These are phyloP conservation scores for Cardamine resedifolia DNA, from an alignment of 345 rosid genomes.

Conservation along the genomic window DNA sequence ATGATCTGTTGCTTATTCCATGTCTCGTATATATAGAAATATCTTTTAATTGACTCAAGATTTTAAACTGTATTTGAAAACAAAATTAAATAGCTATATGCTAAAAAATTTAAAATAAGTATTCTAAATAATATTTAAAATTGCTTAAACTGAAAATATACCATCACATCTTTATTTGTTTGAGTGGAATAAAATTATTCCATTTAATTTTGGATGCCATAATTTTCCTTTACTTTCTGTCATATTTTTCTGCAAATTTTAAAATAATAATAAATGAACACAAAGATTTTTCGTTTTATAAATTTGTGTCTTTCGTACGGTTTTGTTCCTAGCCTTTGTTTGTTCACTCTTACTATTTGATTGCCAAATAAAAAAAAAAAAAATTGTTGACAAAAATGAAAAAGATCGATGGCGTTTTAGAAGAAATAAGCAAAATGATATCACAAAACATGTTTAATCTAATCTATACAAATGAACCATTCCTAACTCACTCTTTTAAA, in stretches of 20 bases:
- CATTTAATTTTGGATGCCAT: too few relatives aligned
- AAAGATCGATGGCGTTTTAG: not conserved
- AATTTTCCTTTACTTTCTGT: not conserved
- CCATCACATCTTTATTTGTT: not conserved
- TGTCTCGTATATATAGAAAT: too few relatives aligned
- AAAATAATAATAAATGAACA: not conserved
- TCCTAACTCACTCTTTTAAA: not conserved
- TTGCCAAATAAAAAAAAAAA: not conserved
- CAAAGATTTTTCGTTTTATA: not conserved
- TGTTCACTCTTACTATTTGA: not conserved
- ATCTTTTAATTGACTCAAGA: not conserved
- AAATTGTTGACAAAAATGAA: not conserved
- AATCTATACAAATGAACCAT: not conserved
- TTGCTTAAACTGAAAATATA: not conserved
- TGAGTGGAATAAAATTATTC: not conserved
- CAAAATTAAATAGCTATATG: too few relatives aligned
- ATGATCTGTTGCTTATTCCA: not conserved
- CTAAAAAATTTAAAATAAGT: too few relatives aligned
- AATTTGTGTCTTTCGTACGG: not conserved
- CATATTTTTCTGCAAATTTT: not conserved
- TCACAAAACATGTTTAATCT: conserved; percentile 5
- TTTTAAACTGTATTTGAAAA: not conserved
- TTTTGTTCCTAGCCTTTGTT: not conserved
- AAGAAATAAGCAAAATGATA: not conserved
- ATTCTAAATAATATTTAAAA: not conserved